Evolutionary conservation across 1,139 yeast species (phyloP).

Genomic region (Magnusiomyces paraingens): DNA sequence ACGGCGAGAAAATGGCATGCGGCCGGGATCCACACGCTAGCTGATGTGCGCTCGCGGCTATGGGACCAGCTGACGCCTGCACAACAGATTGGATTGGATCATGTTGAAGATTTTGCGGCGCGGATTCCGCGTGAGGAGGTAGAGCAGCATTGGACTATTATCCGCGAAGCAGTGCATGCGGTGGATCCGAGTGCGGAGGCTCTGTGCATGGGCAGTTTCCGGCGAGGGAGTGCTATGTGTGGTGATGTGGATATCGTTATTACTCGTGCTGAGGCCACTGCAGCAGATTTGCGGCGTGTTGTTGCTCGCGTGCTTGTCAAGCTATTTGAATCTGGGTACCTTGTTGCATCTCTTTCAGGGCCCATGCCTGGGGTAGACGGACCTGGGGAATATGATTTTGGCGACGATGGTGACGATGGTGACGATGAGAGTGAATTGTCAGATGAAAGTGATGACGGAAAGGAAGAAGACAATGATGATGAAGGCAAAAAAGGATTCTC

Average conservation of each 20-base stretch:
- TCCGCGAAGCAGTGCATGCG: conserved; percentile 31
- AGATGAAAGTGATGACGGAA: neutral
- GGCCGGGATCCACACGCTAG: conserved; percentile 38
- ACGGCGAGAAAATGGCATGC: conserved; percentile 42
- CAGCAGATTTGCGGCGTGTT: conserved; percentile 25
- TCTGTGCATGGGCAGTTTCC: conserved; percentile 50
- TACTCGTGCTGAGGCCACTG: conserved; percentile 29
- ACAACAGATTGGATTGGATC: conserved; percentile 43
- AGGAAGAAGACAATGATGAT: no score
- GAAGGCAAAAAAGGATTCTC: no score
- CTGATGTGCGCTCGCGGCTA: conserved; percentile 34
- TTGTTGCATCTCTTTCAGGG: conserved; percentile 32
- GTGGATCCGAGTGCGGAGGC: conserved; percentile 39
- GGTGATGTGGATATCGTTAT: conserved; percentile 57
- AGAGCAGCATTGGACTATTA: conserved; percentile 36
- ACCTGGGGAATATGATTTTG: neutral
- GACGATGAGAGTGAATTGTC: neutral
- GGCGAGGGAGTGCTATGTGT: conserved; percentile 43
- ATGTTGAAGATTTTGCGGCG: conserved; percentile 46
- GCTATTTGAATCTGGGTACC: conserved; percentile 31
- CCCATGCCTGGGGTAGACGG: conserved; percentile 9
- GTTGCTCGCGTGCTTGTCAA: conserved; percentile 31
- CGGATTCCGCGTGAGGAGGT: conserved; percentile 47
- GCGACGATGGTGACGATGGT: conserved; percentile 1
- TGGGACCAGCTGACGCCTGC: conserved; percentile 33